Evolutionary conservation across 345 rosid genomes (phyloP).

Genomic region (Hibiscus tridactylites): DNA sequence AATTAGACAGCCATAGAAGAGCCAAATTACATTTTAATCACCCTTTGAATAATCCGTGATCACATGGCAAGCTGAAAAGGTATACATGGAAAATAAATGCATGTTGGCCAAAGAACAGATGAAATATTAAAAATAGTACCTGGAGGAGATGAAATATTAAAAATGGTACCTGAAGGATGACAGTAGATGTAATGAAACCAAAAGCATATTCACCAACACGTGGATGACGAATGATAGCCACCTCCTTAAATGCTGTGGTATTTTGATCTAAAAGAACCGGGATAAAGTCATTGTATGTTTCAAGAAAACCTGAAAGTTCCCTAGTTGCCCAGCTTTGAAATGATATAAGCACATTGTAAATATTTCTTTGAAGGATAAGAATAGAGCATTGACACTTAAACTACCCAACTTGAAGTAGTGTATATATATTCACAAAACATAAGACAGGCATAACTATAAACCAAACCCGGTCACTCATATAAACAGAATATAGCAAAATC

Average conservation of each 20-base stretch:
- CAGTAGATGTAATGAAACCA: constrained; percentile 89
- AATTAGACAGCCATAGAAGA: not conserved
- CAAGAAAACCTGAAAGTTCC: not conserved
- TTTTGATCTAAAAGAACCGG: constrained; percentile 59
- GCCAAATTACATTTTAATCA: not conserved
- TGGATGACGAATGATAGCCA: constrained; percentile 89
- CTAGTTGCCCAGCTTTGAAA: not conserved
- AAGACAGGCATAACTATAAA: not conserved
- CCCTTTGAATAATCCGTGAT: not conserved
- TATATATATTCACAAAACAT: not conserved
- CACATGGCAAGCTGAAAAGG: not conserved
- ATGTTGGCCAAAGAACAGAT: not conserved
- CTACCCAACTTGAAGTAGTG: not conserved
- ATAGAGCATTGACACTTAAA: not conserved
- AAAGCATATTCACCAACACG: constrained; percentile 93
- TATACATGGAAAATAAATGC: not conserved
- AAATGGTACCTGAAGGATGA: constrained; percentile 5
- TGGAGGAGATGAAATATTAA: not conserved
- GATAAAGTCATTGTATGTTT: constrained; percentile 2
- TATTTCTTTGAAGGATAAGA: not conserved
- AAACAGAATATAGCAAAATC: too few species aligned
- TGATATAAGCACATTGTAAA: not conserved
- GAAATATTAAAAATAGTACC: not conserved
- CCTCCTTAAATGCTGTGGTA: constrained; percentile 92
- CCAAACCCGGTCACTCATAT: not conserved